Evolutionary conservation across 495 filamentous ascomycete genomes (phyloP).

Genomic region (Tuber calosporum): DNA sequence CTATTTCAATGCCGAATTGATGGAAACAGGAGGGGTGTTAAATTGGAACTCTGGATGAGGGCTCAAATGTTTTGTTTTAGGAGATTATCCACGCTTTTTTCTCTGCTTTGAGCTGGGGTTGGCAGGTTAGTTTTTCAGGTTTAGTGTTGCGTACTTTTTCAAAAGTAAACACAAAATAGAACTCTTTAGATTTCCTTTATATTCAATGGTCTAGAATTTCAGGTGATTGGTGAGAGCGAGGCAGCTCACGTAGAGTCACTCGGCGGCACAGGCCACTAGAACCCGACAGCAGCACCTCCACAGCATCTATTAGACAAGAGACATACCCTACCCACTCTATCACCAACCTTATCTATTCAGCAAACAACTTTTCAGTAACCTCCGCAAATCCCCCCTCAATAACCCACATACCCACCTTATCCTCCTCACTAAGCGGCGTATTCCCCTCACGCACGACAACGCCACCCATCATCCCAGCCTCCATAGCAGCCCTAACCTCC

Average conservation of each 20-base stretch:
- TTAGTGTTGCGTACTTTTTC: not conserved
- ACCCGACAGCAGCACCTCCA: not conserved
- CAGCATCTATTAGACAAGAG: not conserved
- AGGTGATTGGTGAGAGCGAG: not conserved
- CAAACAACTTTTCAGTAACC: constrained; percentile 16
- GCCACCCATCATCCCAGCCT: constrained; percentile 56
- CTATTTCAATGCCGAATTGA: not conserved
- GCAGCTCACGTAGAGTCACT: not conserved
- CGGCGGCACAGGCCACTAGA: not conserved
- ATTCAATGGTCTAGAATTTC: not conserved
- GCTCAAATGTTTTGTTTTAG: not conserved
- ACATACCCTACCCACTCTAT: not conserved
- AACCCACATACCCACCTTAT: constrained; percentile 44
- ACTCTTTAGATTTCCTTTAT: not conserved
- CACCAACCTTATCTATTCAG: not conserved
- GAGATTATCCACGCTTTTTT: not conserved
- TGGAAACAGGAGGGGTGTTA: not conserved
- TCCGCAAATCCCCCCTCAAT: constrained; percentile 43
- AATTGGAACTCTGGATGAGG: not conserved
- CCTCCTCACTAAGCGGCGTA: constrained; percentile 48
- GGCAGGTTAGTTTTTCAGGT: not conserved
- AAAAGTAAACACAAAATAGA: not conserved
- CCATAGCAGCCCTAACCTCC: constrained; percentile 60
- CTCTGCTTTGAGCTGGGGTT: not conserved
- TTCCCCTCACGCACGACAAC: constrained; percentile 61